Conservation (phyloP, 345 rosid genomes). For the Eucalyptus dawsonii region DNA sequence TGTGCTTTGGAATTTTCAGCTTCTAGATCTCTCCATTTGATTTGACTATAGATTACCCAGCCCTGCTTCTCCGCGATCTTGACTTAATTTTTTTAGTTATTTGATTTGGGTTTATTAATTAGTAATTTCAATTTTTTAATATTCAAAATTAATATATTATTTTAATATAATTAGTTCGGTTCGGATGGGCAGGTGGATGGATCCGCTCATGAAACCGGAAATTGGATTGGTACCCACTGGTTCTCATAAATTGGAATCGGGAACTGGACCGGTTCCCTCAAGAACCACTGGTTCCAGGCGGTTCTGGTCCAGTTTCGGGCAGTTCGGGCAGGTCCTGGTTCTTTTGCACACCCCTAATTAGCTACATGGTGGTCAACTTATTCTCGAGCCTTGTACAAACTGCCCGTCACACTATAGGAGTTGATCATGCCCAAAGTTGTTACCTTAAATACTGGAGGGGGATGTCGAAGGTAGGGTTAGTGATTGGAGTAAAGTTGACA, state of each 20-base stretch:
- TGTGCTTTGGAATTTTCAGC: too few relatives aligned
- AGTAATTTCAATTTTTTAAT: too few relatives aligned
- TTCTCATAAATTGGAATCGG: too few relatives aligned
- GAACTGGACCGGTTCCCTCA: accelerated
- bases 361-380: neutral
- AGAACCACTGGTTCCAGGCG: accelerated
- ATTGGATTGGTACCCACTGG: accelerated
- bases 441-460: neutral
- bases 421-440: neutral
- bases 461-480: neutral
- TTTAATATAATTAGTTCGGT: too few relatives aligned
- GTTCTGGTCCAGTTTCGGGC: accelerated
- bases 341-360: too few relatives aligned
- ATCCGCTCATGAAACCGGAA: accelerated
- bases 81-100: too few relatives aligned
- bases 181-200: too few relatives aligned
- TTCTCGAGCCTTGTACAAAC: neutral
- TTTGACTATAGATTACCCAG: too few relatives aligned
- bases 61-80: too few relatives aligned
- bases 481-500: neutral
- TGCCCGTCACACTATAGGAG: neutral
- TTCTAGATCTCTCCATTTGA: too few relatives aligned
- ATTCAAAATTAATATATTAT: too few relatives aligned
- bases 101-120: too few relatives aligned
- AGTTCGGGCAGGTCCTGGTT: accelerated